Evolutionary conservation across 83 land plant species (phyloP), one percentile per base, ranked within the genome.

Genomic region (Picea abies): DNA sequence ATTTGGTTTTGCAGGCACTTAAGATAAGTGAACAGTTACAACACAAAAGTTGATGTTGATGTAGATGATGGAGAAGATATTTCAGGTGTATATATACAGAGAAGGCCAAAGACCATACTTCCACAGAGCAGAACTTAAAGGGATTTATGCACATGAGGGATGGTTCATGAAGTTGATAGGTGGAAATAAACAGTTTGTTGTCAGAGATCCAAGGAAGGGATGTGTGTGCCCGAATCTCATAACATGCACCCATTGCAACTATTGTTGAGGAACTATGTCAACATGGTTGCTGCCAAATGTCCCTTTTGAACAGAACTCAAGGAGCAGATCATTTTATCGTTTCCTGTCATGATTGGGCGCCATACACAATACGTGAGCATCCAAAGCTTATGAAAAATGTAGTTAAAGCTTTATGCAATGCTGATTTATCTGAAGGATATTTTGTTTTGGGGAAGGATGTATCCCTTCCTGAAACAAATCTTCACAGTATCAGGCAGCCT

Each of bases 111-210:
- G 83, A 73, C 98, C 99, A 25, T 87, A 94, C 68, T 93, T 85
- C 86, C 99, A 92, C 84, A 82, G 64, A 80, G 96, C 92, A 82
- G 81, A 84, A 73, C 96, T 92, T n/a, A 83, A 65, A 4, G 99
- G 99, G 17, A 97, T 97, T 63, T 97, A 97, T 86, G 94, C 95
- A 22, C 94, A 97, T 3, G 99, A 97, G 89, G 99, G 99, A 81
- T 93, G 92, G 92, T 97, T 97, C 85, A 94, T 97, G 87, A 91
- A 87, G 83, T 66, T 88, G 73, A 87, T 96, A 88, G 87, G 90
- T 81, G 86, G 60, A 62, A 91, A 84, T 73, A 89, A 64, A 47
- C 88, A 82, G 52, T 94, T 90, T 80, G 87, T 90, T 44, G 89
- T 85, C 75, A 87, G 10, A 66, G 94, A 85, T 86, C 95, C 89